A percentile compares a stretch with the other conserved stretches of the same genome.
Evolutionary conservation across 345 rosid genomes (phyloP).

Genomic region (Trapa bicornis): DNA sequence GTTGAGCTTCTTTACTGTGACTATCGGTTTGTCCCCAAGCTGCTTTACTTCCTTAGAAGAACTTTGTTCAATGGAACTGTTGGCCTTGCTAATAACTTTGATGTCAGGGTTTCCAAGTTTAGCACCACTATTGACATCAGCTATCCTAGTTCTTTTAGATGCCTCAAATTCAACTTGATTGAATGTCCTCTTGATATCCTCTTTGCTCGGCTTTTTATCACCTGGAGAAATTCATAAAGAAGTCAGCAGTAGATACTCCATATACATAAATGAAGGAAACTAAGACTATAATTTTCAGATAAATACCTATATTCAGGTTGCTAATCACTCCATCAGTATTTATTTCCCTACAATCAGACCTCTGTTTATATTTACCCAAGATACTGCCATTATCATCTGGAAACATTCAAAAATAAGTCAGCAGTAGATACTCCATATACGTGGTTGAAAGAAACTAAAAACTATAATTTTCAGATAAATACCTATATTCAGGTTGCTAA

Average conservation of each 20-base stretch:
- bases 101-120: conserved; percentile 8
- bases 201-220: conserved; percentile 21
- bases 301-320: conserved; percentile 20
- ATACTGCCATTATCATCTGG: conserved; percentile 17
- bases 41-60: conserved; percentile 19
- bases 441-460: not conserved
- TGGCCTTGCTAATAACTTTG: conserved; percentile 10
- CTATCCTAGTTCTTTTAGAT: conserved; percentile 31
- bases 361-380: not conserved
- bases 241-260: conserved; percentile 4
- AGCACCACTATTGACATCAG: conserved; percentile 14
- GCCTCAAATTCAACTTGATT: conserved; percentile 21
- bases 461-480: conserved; percentile 7
- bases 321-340: conserved; percentile 6
- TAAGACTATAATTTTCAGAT: conserved; percentile 8
- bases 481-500: conserved; percentile 19
- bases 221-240: conserved; percentile 18
- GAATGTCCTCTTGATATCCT: conserved; percentile 32
- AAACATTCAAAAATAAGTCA: conserved; percentile 9
- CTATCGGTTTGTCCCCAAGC: conserved; percentile 11
- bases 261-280: not conserved
- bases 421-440: conserved; percentile 1
- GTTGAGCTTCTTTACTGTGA: conserved; percentile 23
- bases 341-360: conserved; percentile 9
- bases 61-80: conserved; percentile 14